Evolutionary conservation across 2,329 filamentous ascomycete genomes (phyloP), one percentile per base, ranked within the genome.

Genomic region (Pseudopithomyces chartarum): DNA sequence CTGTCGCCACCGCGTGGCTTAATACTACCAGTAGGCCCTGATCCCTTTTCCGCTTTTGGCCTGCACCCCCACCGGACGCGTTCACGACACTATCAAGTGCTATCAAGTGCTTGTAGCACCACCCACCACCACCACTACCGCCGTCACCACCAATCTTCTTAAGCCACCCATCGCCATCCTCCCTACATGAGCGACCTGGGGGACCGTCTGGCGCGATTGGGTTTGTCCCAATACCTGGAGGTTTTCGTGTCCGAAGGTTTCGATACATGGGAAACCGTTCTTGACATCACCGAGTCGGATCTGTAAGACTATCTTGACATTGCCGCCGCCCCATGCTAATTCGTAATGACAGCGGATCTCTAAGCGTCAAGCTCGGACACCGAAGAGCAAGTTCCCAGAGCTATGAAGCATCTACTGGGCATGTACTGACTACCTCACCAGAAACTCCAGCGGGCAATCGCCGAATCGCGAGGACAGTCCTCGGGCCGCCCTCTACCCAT

Each of bases 391-490:
- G 87, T 75, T 85, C 46, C 13, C 36, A 6, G n/a, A 6, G 38
- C n/a, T n/a, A 1, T 13, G 38, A 13, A 32, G 29, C 34, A 6
- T n/a, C 15, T 3, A 33, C 19, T 36, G 39, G 3, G 19, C 13
- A 2, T 26, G 15, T 42, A 12, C 32, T 54, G 17, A 67, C 11
- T 17, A 36, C 26, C 6, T 2, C n/a, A 36, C 43, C 62, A 92
- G 89, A 92, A 91, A 83, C 81, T 95, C n/a, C 91, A 95, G 78
- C 82, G 90, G 59, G 88, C 89, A 49, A 94, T 95, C 69, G 90
- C 90, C 58, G 90, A 91, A 66, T 86, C 85, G 19, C 82, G 89
- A 71, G 88, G 89, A 62, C 73, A 63, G 65, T 74, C 63, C 63
- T 65, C 73, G 69, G 70, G 73, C 66, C 63, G 70, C 66, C 68